Evolutionary conservation across 2,329 filamentous ascomycete species (phyloP).

Genomic region (Arthroderma uncinatum): DNA sequence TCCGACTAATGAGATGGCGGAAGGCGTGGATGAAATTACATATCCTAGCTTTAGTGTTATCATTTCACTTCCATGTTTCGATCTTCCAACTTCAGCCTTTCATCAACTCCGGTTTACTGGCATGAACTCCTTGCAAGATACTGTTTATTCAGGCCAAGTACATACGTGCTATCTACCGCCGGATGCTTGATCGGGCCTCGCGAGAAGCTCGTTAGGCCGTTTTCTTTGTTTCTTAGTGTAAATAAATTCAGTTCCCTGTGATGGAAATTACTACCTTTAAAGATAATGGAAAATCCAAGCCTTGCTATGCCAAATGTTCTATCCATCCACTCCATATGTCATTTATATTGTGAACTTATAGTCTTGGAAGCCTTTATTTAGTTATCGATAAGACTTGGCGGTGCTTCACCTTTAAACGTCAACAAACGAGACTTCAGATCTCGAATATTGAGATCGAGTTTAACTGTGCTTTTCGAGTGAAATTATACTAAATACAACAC

Average conservation of each 20-base stretch:
- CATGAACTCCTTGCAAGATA: not conserved
- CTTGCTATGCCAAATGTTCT: not conserved
- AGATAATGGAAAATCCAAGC: not conserved
- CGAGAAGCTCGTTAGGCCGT: not conserved
- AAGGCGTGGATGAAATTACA: not conserved
- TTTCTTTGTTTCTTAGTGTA: not conserved
- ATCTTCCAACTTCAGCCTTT: not conserved
- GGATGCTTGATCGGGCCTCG: not conserved
- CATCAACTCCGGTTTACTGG: not conserved
- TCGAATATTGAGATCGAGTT: not conserved
- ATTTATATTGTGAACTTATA: too few species aligned
- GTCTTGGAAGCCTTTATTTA: too few species aligned
- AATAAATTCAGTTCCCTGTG: not conserved
- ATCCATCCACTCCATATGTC: too few species aligned
- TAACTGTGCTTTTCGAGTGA: not conserved
- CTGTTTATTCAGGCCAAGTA: not conserved
- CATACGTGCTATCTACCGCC: not conserved
- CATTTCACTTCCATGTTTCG: not conserved
- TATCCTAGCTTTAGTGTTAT: not conserved
- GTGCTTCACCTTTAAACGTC: not conserved
- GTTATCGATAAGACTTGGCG: slow-evolving; percentile 3
- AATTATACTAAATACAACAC: not conserved
- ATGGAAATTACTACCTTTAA: not conserved
- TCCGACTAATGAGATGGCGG: not conserved
- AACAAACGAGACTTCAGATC: not conserved